Base-by-base conservation (phyloP, 345 rosid species). In the Linum usitatissimum region DNA sequence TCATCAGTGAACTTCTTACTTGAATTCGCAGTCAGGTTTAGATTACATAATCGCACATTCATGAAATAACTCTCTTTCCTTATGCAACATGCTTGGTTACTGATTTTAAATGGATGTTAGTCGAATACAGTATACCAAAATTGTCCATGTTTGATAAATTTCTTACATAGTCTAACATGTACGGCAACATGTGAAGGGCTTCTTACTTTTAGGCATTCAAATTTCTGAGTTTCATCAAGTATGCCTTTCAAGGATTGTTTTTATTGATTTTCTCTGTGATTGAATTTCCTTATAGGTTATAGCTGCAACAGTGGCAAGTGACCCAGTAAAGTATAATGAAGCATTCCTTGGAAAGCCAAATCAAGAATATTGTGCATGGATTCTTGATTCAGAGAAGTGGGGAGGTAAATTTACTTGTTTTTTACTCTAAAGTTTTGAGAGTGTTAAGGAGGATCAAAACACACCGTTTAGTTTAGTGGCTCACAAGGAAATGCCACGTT, bases 321-420 rank as follows among this genome's bases (percentile, higher is more conserved):
- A 84, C 64, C 89, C 92, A 1, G 73, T 38, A 54, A 86, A 82
- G 68, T 93, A 93, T 70, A 83, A 87, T 18, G 85, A 93, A 72
- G 96, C 89, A 63, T 86, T 86, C 86, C 92, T 90, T 57, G 97
- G 86, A 63, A 93, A 83, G 78, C 70, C 70, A 17, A 93, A 90
- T 51, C 77, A 65, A 61, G 92, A 84, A 62, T 93, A 90, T 58
- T 80, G 87, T 82, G 69, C 88, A 71, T 93, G 99, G 99, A 93
- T 93, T 78, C 90, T 77, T 70, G 83, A 86, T 71, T 74, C 92
- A 0, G 92, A 87, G 70, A 93, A 93, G 70, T 93, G 97, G 99
- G 99, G 97, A 87, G 97, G 99, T 93, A 65, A 56, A 75, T 63
- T 59, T 20, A 49, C 40, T 55, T 63, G 17, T 65, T 39, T 68